A percentile compares a stretch with the other conserved stretches of the same genome.
phyloP scores from a whole-genome alignment of 495 filamentous ascomycete species.

The Aspergillus kassunensis region DNA sequence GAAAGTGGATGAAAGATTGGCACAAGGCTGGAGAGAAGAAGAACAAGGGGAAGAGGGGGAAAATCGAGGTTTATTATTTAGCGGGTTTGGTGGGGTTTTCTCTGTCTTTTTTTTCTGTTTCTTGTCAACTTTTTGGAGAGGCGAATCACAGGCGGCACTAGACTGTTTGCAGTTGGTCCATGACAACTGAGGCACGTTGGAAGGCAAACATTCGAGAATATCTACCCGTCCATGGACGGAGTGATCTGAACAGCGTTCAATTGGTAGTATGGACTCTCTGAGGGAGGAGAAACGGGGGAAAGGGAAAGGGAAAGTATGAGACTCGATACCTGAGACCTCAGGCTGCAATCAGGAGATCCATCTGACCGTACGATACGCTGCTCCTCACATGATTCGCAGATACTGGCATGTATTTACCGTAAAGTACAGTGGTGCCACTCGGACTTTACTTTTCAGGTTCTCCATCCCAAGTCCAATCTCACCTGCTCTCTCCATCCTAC shows the following conservation, averaged over 20 bases:
- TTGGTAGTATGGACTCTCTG: not conserved
- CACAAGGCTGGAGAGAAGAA: slow-evolving; percentile 21
- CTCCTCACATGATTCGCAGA: not conserved
- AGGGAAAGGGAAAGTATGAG: not conserved
- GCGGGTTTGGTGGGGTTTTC: slow-evolving; percentile 24
- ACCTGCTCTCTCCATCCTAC: slow-evolving; percentile 1
- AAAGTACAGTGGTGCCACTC: slow-evolving; percentile 12
- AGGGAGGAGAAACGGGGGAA: not conserved
- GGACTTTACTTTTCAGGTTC: slow-evolving; percentile 8
- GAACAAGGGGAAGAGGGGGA: slow-evolving; percentile 36
- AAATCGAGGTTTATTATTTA: slow-evolving; percentile 39
- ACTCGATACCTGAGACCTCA: not conserved
- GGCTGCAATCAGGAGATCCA: not conserved
- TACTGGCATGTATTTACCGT: not conserved
- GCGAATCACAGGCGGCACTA: slow-evolving; percentile 19
- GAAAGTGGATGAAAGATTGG: slow-evolving; percentile 11
- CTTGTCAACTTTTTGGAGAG: slow-evolving; percentile 19
- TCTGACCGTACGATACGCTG: slow-evolving; percentile 4
- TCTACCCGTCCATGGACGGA: not conserved
- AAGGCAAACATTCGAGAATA: not conserved
- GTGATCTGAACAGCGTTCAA: not conserved
- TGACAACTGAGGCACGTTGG: slow-evolving; percentile 7
- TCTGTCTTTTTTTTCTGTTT: slow-evolving; percentile 27
- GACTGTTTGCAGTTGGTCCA: slow-evolving; percentile 6
- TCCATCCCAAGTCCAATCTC: slow-evolving; percentile 2